Base-by-base conservation (phyloP, 1,284 basidiomycete genomes). In the Stereum hirsutum region DNA sequence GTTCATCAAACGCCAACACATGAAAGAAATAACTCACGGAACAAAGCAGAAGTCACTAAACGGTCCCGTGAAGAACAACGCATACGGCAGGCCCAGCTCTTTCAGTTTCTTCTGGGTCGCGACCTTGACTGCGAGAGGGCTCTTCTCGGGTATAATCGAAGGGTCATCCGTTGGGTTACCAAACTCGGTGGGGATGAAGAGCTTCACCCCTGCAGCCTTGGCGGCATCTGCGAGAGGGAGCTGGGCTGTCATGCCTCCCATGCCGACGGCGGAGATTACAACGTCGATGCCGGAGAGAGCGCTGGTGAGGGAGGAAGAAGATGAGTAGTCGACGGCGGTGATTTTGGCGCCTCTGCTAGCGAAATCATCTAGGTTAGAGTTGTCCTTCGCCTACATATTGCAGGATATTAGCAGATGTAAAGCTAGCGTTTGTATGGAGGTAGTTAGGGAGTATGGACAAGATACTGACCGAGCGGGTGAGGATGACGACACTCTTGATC, bases 101-200 rank as follows among this genome's bases (percentile, higher is more conserved):
- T 56, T 52, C 41, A 66, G 42, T 27, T 62, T 52, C 20, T 54
- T 51, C 49, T 45, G 47, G 7, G 50, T 21, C 17, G 25, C 21
- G 15, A 35, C 40, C 28, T 52, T 54, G 17, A 20, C 12, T 15
- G n/a, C 44, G 20, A 46, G 40, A 1, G 39, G 6, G 23, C 58
- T 57, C 0, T 54, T 53, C 35, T 49, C 53, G n/a, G n/a, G n/a
- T n/a, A n/a, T n/a, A n/a, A n/a, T n/a, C n/a, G n/a, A n/a, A n/a
- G n/a, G 46, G 6, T 54, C 55, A 15, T 61, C 55, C 1, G 48
- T 49, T 6, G 44, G 44, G 15, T 54, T 54, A 5, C 65, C 64
- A 20, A 57, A 66, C 43, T 68, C 66, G 6, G 61, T 63, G 3
- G 66, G 67, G 6, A 69, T 54, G 41, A 68, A 68, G 34, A 64